phyloP scores from a whole-genome alignment of 208 protist species.

The Leishmania tropica region DNA sequence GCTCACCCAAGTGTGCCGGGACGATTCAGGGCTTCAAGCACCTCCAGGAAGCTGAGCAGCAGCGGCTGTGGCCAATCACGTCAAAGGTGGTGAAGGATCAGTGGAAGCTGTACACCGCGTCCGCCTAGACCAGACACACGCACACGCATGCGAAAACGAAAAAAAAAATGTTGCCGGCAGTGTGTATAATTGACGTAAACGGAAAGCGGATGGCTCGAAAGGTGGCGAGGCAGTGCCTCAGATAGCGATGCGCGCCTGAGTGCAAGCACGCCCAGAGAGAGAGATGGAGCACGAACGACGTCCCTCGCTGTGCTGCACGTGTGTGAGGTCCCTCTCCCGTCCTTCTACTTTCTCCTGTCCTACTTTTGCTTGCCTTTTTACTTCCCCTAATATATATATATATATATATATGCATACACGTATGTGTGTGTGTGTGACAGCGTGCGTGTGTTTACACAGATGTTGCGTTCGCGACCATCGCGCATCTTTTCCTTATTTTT shows the following conservation, averaged over 20 bases:
- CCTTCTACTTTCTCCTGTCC: background rate
- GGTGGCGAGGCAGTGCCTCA: background rate
- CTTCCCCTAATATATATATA: background rate
- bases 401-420: background rate
- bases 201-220: background rate
- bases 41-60: constrained; percentile 58
- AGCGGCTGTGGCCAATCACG: constrained; percentile 78
- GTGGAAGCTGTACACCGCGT: constrained; percentile 11
- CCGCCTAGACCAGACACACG: background rate
- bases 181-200: background rate
- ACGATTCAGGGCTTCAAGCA: constrained; percentile 75
- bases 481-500: background rate
- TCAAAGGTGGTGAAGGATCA: constrained; percentile 58
- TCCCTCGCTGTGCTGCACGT: background rate
- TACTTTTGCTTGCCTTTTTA: background rate
- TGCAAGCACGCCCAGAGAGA: background rate
- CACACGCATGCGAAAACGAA: background rate
- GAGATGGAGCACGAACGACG: background rate
- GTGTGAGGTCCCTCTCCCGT: background rate
- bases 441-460: background rate
- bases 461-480: background rate
- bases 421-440: background rate
- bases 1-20: constrained; percentile 55
- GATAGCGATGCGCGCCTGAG: background rate
- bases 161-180: background rate